Conservation (phyloP, 208 protist genomes). For the Trypanosoma avium region DNA sequence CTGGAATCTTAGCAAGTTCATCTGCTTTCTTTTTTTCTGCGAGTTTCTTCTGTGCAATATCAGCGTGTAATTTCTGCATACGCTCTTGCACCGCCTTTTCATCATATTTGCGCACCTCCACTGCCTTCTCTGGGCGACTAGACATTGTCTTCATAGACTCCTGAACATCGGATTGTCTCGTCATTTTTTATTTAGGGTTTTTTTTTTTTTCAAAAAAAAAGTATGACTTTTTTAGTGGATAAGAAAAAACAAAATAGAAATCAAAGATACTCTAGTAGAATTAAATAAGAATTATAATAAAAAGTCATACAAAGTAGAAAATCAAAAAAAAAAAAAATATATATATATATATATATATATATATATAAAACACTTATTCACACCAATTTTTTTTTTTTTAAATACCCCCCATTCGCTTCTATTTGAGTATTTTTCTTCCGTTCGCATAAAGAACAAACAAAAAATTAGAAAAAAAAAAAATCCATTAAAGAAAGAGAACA, state of each 20-base stretch:
- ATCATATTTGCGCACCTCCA: constrained; percentile 71
- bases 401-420: too few relatives aligned
- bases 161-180: constrained; percentile 71
- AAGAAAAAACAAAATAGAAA: constrained; percentile 2
- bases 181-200: constrained; percentile 30
- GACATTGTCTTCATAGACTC: constrained; percentile 73
- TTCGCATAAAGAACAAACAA: not conserved
- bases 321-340: not conserved
- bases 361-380: constrained; percentile 7
- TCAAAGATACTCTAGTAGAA: constrained; percentile 2
- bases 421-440: too few relatives aligned
- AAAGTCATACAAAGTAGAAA: not conserved
- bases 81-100: constrained; percentile 61
- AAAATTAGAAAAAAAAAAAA: constrained; percentile 17
- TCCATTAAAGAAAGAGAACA: not conserved
- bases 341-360: constrained; percentile 5
- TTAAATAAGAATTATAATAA: constrained; percentile 17
- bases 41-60: constrained; percentile 61
- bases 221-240: constrained; percentile 2
- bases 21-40: constrained; percentile 53
- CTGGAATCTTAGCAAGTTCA: constrained; percentile 40
- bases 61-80: constrained; percentile 65
- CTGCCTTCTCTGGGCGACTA: constrained; percentile 62
- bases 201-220: not conserved
- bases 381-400: not conserved